These are phyloP conservation scores for Rhodomyrtus tomentosa DNA, from an alignment of 345 rosid genomes.

Conservation along the genomic window DNA sequence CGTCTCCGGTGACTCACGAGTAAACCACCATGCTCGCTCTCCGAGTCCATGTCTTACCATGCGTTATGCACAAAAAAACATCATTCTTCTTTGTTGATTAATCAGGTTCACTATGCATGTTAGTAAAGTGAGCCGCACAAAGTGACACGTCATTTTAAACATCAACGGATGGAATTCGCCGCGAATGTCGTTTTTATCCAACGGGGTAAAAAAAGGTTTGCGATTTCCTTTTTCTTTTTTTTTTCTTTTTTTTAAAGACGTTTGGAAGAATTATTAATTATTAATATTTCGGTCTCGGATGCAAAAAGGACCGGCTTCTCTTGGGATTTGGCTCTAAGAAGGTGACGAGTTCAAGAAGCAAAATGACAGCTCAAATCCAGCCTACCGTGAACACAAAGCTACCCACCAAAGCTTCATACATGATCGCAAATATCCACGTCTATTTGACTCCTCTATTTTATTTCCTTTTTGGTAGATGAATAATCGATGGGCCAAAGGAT, in stretches of 20 bases:
- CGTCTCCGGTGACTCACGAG: neutral
- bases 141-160: too few species aligned
- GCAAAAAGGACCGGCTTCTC: neutral
- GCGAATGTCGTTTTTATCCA: too few species aligned
- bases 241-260: neutral
- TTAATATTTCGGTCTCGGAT: neutral
- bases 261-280: neutral
- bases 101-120: neutral
- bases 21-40: neutral
- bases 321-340: too few species aligned
- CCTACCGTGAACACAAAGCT: neutral
- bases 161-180: too few species aligned
- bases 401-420: neutral
- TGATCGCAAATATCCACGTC: neutral
- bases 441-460: too few species aligned
- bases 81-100: neutral
- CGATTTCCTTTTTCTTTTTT: neutral
- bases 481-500: too few species aligned
- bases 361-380: neutral
- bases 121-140: rapidly evolving
- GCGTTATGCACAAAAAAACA: neutral
- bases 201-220: too few species aligned
- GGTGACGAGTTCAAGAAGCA: neutral
- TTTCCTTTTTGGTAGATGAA: too few species aligned
- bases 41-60: neutral